Conservation (phyloP, 1,284 basidiomycete genomes). For the Cronartium ribicola region DNA sequence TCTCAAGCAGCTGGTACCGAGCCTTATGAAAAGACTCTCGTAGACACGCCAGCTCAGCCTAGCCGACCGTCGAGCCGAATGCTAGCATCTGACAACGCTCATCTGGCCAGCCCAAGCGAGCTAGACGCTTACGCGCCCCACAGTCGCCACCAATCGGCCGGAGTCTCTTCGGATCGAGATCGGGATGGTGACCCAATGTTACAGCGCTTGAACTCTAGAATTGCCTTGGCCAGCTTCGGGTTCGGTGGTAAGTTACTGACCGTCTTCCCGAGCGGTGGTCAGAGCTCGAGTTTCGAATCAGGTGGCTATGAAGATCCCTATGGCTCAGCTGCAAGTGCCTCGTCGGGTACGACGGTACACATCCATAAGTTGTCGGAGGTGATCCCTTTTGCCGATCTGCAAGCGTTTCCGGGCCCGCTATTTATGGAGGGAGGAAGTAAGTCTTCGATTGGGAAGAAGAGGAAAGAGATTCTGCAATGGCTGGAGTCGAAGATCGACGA, state of each 20-base stretch:
- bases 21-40: neutral
- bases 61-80: neutral
- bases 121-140: conserved; percentile 18
- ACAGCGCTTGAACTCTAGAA: conserved; percentile 19
- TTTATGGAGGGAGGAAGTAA: conserved; percentile 42
- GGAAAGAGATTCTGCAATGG: conserved; percentile 33
- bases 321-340: neutral
- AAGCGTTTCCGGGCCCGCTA: conserved; percentile 36
- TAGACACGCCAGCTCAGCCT: neutral
- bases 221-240: conserved; percentile 67
- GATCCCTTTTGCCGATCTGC: conserved; percentile 28
- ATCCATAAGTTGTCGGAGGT: conserved; percentile 29
- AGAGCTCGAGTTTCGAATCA: neutral
- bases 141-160: neutral
- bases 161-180: neutral
- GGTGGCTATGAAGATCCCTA: conserved; percentile 35
- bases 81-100: neutral
- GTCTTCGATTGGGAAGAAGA: conserved; percentile 35
- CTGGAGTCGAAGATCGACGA: conserved; percentile 29
- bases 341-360: conserved; percentile 6
- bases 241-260: conserved; percentile 78
- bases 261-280: conserved; percentile 51
- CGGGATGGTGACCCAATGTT: conserved; percentile 27
- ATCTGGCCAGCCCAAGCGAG: neutral
- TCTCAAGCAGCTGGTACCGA: neutral